Conservation (phyloP, 495 filamentous ascomycete species). For the Hyaloscypha hepaticicola region DNA sequence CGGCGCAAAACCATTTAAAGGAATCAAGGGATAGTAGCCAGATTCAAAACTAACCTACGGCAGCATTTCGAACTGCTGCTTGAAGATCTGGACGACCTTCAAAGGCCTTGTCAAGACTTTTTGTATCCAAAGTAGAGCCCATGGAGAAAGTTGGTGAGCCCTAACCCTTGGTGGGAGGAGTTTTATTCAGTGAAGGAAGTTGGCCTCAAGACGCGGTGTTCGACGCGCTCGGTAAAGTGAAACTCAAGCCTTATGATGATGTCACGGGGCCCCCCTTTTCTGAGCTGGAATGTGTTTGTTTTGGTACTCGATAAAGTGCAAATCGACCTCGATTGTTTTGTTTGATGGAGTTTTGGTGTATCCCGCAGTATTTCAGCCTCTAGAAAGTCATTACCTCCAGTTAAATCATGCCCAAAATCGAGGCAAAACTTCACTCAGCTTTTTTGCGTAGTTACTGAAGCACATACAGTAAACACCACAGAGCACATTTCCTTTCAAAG, state of each 20-base stretch:
- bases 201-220: background rate
- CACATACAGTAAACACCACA: too few species aligned
- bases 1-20: background rate
- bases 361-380: too few species aligned
- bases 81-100: constrained; percentile 30
- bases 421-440: too few species aligned
- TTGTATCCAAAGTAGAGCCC: constrained; percentile 23
- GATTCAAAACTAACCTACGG: constrained; percentile 24
- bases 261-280: constrained; percentile 8
- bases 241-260: constrained; percentile 20
- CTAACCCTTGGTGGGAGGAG: background rate
- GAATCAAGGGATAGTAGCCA: background rate
- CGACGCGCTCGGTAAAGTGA: constrained; percentile 10
- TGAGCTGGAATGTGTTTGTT: too few species aligned
- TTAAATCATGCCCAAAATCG: too few species aligned
- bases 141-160: constrained; percentile 10
- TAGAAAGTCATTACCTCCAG: too few species aligned
- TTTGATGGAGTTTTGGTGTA: too few species aligned
- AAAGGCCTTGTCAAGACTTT: constrained; percentile 28
- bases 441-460: too few species aligned
- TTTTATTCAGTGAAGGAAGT: background rate
- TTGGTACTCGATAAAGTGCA: too few species aligned
- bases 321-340: too few species aligned
- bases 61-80: constrained; percentile 27
- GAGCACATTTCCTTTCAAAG: too few species aligned